Evolutionary conservation across 2,329 filamentous ascomycete genomes (phyloP).

Genomic region (Cladosporium phlei): DNA sequence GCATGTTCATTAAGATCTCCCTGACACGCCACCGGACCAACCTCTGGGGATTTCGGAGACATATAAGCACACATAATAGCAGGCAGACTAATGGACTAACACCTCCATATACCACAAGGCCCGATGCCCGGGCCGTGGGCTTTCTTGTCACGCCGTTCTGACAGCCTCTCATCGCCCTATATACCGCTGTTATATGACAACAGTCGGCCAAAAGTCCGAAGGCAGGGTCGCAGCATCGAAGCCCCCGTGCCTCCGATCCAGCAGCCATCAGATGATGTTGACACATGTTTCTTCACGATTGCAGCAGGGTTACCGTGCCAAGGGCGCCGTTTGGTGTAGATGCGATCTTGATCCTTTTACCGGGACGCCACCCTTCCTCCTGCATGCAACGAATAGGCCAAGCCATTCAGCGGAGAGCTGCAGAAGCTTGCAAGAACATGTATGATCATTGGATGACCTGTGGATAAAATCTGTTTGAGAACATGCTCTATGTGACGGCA

Average conservation of each 20-base stretch:
- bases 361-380: constrained; percentile 9
- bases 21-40: neutral
- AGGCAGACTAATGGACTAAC: too few relatives aligned
- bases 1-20: constrained; percentile 1
- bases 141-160: too few relatives aligned
- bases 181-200: too few relatives aligned
- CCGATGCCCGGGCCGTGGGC: too few relatives aligned
- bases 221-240: neutral
- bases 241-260: neutral
- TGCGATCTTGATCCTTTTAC: too few relatives aligned
- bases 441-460: too few relatives aligned
- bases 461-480: too few relatives aligned
- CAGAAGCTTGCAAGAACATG: neutral
- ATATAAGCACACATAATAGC: too few relatives aligned
- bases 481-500: neutral
- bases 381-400: neutral
- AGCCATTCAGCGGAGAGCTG: constrained; percentile 1
- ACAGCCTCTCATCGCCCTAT: too few relatives aligned
- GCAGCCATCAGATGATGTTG: neutral
- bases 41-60: constrained; percentile 2
- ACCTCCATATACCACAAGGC: too few relatives aligned
- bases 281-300: constrained; percentile 12
- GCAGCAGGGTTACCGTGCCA: constrained; percentile 1
- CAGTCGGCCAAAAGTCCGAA: neutral
- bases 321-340: neutral